phyloP scores from a whole-genome alignment of 2,329 filamentous ascomycete species.

The Meredithiella fracta region DNA sequence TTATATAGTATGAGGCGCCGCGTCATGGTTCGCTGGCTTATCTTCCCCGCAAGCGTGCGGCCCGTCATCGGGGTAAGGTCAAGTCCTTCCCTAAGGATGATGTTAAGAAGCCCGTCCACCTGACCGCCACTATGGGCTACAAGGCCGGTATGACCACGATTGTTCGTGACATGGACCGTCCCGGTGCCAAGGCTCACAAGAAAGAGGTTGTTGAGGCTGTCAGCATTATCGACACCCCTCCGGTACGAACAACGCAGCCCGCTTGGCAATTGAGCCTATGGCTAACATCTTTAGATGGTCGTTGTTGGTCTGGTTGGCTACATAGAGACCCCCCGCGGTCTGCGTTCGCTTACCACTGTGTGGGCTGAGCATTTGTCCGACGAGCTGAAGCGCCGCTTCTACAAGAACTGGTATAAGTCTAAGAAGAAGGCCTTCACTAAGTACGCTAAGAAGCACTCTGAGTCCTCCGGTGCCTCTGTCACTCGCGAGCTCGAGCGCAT shows the following conservation, averaged over 20 bases:
- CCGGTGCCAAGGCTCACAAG: slow-evolving; percentile 97
- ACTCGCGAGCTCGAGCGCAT: slow-evolving; percentile 98
- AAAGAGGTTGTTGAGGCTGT: slow-evolving; percentile 88
- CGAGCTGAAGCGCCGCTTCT: slow-evolving; percentile 98
- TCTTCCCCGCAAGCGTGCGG: slow-evolving; percentile 79
- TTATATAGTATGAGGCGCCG: slow-evolving; percentile 53
- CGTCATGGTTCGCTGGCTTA: slow-evolving; percentile 87
- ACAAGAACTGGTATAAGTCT: slow-evolving; percentile 99
- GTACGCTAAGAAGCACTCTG: slow-evolving; percentile 99
- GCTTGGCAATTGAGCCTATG: slow-evolving; percentile 57
- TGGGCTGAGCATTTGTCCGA: slow-evolving; percentile 99
- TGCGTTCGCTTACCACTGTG: slow-evolving; percentile 97
- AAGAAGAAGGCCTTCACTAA: slow-evolving; percentile 99
- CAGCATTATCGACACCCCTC: slow-evolving; percentile 80
- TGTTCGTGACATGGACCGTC: slow-evolving; percentile 97
- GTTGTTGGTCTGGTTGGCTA: slow-evolving; percentile 99
- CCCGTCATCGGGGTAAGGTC: slow-evolving; percentile 91
- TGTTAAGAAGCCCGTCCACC: slow-evolving; percentile 97
- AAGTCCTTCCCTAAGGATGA: slow-evolving; percentile 99
- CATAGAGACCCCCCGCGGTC: slow-evolving; percentile 98
- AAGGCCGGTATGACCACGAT: slow-evolving; percentile 99
- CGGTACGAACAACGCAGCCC: slow-evolving; percentile 80
- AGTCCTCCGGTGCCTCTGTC: slow-evolving; percentile 77
- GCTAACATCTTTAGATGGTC: slow-evolving; percentile 80
- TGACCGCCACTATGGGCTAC: slow-evolving; percentile 97